Evolutionary conservation across 2,329 filamentous ascomycete genomes (phyloP), one percentile per base, ranked within the genome.

Genomic region (Phialemoniopsis sp.): DNA sequence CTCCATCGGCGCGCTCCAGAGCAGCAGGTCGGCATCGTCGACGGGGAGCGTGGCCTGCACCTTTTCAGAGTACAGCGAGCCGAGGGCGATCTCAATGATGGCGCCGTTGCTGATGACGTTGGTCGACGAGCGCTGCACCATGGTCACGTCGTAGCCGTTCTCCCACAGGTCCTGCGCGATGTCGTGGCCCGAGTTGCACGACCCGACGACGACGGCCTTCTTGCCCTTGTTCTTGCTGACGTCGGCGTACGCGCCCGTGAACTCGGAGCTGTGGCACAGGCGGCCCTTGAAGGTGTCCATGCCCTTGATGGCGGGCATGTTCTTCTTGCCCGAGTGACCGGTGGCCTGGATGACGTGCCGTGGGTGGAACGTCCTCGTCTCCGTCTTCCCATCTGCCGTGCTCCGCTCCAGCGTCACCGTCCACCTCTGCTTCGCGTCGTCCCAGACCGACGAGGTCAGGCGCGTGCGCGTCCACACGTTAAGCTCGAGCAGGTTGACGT

Each of bases 281-380:
- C 66, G 64, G 2, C 78, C 77, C 37, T 67, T 55, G 58, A 80
- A 84, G 3, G 43, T 53, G 13, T 66, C 64, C 44, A 70, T 60
- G 1, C 80, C 80, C 17, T 73, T 72, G 46, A 87, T 70, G 1
- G 53, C 46, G 0, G 83, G 82, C 35, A 77, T 57, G 40, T 78
- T 73, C 54, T 78, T 82, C 58, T 85, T 79, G 3, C 83, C 83
- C 0, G 79, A 80, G 49, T 84, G 81, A 0, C 82, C 82, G 0
- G 82, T 87, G 2, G 79, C 78, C 50, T 84, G 79, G 33, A 87
- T 70, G 21, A 87, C 57, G 45, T 87, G 82, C 5, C 67, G 72
- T 0, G 82, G 82, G 29, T 75, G 70, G 30, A 87, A 58, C 0
- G 69, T 78, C 14, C 78, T 70, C 2, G 62, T 71, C 46, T 78